A percentile compares a stretch with the other conserved stretches of the same genome.
Conservation (phyloP, 2,329 filamentous ascomycete genomes). For the Calonectria pseudoreteaudii region DNA sequence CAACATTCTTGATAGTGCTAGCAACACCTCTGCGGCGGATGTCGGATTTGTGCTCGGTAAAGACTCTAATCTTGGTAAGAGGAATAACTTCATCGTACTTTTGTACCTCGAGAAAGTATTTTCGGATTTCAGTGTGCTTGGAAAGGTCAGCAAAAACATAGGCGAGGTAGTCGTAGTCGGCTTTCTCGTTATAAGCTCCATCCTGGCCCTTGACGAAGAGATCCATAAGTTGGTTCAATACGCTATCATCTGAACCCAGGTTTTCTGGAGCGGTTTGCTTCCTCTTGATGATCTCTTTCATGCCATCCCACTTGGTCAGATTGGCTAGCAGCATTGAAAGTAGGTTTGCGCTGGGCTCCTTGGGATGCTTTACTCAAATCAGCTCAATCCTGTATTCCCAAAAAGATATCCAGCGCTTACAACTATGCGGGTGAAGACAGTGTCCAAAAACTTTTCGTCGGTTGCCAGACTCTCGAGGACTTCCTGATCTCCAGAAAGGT, state of each 20-base stretch:
- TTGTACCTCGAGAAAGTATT: conserved; percentile 80
- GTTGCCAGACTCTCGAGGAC: conserved; percentile 78
- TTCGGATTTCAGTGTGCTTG: conserved; percentile 80
- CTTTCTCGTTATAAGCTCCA: conserved; percentile 83
- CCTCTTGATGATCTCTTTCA: conserved; percentile 76
- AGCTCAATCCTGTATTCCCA: background rate
- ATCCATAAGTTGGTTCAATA: conserved; percentile 92
- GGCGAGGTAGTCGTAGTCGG: conserved; percentile 91
- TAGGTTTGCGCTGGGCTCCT: conserved; percentile 86
- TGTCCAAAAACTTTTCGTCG: conserved; percentile 85
- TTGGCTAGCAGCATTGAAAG: conserved; percentile 95
- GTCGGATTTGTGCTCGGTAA: conserved; percentile 88
- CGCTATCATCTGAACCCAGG: conserved; percentile 78
- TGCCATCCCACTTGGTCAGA: conserved; percentile 80
- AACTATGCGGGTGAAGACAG: conserved; percentile 78
- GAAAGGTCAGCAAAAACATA: conserved; percentile 95
- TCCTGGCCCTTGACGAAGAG: conserved; percentile 94
- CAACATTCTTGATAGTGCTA: conserved; percentile 92
- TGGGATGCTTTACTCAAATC: conserved; percentile 66
- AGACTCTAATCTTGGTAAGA: conserved; percentile 90
- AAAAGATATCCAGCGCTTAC: conserved; percentile 60
- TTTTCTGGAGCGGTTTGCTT: conserved; percentile 76
- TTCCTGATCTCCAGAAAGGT: conserved; percentile 81
- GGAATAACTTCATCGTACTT: conserved; percentile 87
- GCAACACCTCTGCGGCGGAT: conserved; percentile 95